Evolutionary conservation across 208 protist species (phyloP), one percentile per base, ranked within the genome.

Genomic region (Acanthamoeba triangularis): DNA sequence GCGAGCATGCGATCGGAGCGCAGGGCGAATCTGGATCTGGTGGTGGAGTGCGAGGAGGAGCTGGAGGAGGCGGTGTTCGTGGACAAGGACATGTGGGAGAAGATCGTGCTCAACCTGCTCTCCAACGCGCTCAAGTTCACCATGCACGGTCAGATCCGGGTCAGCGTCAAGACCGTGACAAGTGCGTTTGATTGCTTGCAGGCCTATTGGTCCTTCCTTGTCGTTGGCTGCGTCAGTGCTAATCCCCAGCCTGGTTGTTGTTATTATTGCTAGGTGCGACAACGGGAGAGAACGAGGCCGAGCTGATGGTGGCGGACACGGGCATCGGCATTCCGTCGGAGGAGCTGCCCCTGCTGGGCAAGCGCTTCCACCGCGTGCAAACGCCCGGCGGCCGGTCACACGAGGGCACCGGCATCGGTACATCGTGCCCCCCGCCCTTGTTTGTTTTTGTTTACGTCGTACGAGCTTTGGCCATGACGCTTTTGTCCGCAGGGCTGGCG

Each of bases 41-140:
- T 90, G 41, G 93, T 95, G 47, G 72, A 69, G 20, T 93, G 87
- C 41, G 14, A 18, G n/a, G 41, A 74, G n/a, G 65, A 72, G 65
- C 67, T 91, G 69, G 49, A 35, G 41, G 25, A 91, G 41, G 2
- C 63, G 23, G 88, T 96, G 30, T 95, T 90, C 44, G 93, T 95
- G 30, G 95, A 96, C 76, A 69, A 67, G 37, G 90, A 95, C 6
- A 90, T 96, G 90, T 96, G 92, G 88, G 95, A 96, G 52, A 96
- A 95, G 69, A 96, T 96, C 20, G 93, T 96, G 30, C 90, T 93
- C 63, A 96, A 96, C 61, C 90, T 96, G 30, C 41, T 96, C 16
- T 96, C 95, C 33, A 96, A 96, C 41, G 95, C 95, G 30, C 76
- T 96, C 49, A 96, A 96, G 72, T 96, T 96, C 93, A 96, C 95